phyloP scores from a whole-genome alignment of 2,329 filamentous ascomycete species.

The Colletotrichum karsti region DNA sequence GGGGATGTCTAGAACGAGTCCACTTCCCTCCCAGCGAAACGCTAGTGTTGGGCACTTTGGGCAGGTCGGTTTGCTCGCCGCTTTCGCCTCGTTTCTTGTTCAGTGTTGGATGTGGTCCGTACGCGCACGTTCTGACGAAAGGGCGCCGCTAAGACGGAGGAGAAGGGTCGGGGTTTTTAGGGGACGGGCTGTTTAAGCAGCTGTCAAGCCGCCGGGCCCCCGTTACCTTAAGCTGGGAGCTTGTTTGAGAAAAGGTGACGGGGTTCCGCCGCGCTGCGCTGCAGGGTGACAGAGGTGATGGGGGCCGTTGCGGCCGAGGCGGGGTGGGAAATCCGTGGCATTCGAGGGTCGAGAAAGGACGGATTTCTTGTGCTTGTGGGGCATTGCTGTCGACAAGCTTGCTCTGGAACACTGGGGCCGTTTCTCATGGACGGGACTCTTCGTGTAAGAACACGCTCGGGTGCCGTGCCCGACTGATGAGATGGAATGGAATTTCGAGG shows the following conservation, averaged over 20 bases:
- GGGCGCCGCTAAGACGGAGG: neutral
- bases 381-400: neutral
- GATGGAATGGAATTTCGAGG: neutral
- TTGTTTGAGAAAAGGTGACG: constrained; percentile 1
- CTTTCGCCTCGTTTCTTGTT: neutral
- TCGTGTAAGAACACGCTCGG: neutral
- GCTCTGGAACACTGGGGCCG: constrained; percentile 18
- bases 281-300: constrained; percentile 1
- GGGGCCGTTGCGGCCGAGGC: constrained; percentile 15
- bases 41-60: neutral
- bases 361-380: neutral
- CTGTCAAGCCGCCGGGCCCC: neutral
- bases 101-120: neutral
- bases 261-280: neutral
- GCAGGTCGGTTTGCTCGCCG: neutral
- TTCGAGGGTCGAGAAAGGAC: neutral
- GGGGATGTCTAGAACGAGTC: neutral
- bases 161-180: neutral
- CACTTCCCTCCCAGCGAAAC: constrained; percentile 8
- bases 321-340: neutral
- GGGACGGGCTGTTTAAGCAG: neutral
- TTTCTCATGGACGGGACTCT: neutral
- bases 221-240: constrained; percentile 4
- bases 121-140: constrained; percentile 4
- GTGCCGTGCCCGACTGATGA: neutral